Evolutionary conservation across 805 yeast genomes (phyloP).

Genomic region (Aciculoconidium aculeatum): DNA sequence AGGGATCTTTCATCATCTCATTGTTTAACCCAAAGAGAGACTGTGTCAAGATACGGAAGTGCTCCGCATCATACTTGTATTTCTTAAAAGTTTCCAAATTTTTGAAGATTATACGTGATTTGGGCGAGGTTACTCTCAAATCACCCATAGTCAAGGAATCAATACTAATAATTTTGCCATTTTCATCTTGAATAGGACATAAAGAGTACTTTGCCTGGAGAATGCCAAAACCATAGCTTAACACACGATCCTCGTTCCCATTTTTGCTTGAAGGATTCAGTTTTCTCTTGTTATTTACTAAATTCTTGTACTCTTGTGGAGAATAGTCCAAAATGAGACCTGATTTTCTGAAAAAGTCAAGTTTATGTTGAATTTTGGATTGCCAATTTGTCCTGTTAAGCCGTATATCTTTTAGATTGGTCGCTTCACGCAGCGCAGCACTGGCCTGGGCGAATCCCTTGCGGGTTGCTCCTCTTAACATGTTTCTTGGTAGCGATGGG

Average conservation of each 20-base stretch:
- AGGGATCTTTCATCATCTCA: slow-evolving; percentile 53
- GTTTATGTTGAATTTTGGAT: slow-evolving; percentile 16
- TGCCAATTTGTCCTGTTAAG: too few relatives aligned
- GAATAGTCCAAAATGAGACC: slow-evolving; percentile 20
- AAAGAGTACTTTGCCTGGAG: slow-evolving; percentile 27
- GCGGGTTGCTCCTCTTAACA: not conserved
- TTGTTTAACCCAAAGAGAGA: slow-evolving; percentile 52
- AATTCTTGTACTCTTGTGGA: slow-evolving; percentile 5
- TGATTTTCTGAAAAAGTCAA: slow-evolving; percentile 23
- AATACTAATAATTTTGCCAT: slow-evolving; percentile 21
- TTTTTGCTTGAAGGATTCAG: slow-evolving; percentile 1
- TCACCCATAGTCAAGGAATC: slow-evolving; percentile 18
- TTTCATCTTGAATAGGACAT: slow-evolving; percentile 15
- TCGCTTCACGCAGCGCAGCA: too few relatives aligned
- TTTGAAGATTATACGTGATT: slow-evolving; percentile 22
- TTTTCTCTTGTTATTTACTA: slow-evolving; percentile 3
- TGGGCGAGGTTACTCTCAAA: slow-evolving; percentile 15
- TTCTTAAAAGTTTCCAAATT: slow-evolving; percentile 22
- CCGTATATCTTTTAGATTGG: too few relatives aligned
- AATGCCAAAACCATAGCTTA: slow-evolving; percentile 21
- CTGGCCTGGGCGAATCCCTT: not conserved
- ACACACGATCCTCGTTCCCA: slow-evolving; percentile 6
- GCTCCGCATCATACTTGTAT: slow-evolving; percentile 3
- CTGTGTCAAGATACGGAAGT: not conserved
- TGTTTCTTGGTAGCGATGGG: not conserved